Conservation (phyloP, 768 basidiomycete genomes). For the Russula dissimulans region DNA sequence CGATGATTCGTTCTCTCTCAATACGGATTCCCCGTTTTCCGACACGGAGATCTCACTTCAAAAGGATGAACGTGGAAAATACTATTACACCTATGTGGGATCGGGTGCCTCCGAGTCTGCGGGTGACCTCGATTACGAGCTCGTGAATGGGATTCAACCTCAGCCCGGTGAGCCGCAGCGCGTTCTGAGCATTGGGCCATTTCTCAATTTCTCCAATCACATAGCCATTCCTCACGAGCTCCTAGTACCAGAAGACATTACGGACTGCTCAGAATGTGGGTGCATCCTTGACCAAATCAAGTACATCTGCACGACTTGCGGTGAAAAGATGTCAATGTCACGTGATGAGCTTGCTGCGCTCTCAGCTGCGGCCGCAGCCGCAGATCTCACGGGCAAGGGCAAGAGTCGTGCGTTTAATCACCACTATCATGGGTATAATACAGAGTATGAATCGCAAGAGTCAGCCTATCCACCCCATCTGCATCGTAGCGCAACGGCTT, state of each 20-base stretch:
- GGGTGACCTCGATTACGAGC: slow-evolving; percentile 10
- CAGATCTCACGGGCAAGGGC: slow-evolving; percentile 43
- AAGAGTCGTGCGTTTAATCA: slow-evolving; percentile 24
- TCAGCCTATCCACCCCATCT: slow-evolving; percentile 2
- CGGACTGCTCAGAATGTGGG: slow-evolving; percentile 80
- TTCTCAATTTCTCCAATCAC: not conserved
- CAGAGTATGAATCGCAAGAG: not conserved
- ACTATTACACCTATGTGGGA: slow-evolving; percentile 1
- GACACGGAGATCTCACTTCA: slow-evolving; percentile 7
- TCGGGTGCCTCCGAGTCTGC: slow-evolving; percentile 10
- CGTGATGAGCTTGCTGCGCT: slow-evolving; percentile 17
- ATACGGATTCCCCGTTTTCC: slow-evolving; percentile 12
- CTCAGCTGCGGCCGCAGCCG: slow-evolving; percentile 16
- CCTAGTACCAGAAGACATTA: slow-evolving; percentile 53
- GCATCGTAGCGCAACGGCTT: slow-evolving; percentile 1
- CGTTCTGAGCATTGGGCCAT: not conserved
- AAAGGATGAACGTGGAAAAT: slow-evolving; percentile 9
- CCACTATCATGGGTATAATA: slow-evolving; percentile 4
- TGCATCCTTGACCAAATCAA: slow-evolving; percentile 67
- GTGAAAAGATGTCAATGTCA: slow-evolving; percentile 51
- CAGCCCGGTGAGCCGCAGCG: not conserved
- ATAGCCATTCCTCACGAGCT: slow-evolving; percentile 33
- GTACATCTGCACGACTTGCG: slow-evolving; percentile 85
- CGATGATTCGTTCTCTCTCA: slow-evolving; percentile 17
- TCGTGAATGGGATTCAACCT: not conserved